phyloP scores from a whole-genome alignment of 2,329 filamentous ascomycete species.

The Ophiostoma australiae region DNA sequence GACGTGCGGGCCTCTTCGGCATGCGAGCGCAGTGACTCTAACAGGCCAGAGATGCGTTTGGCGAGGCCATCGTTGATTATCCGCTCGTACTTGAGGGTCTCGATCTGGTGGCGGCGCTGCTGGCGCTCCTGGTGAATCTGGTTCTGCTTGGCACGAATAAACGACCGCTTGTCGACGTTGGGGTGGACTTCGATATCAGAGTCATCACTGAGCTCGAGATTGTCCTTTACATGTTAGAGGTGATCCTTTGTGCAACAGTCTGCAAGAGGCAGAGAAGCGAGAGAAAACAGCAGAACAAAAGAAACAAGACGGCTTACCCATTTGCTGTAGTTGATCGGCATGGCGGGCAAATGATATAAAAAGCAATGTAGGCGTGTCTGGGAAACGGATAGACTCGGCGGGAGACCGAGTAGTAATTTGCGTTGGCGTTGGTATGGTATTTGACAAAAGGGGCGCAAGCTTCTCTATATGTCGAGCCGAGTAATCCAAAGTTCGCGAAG shows the following conservation, averaged over 20 bases:
- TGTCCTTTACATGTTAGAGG: slow-evolving; percentile 53
- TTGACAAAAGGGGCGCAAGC: neutral
- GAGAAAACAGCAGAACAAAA: neutral
- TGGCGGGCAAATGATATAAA: slow-evolving; percentile 30
- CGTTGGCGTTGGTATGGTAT: neutral
- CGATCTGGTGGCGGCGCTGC: slow-evolving; percentile 82
- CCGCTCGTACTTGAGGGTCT: slow-evolving; percentile 85
- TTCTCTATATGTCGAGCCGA: neutral
- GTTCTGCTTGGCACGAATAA: slow-evolving; percentile 95
- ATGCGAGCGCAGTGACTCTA: slow-evolving; percentile 69
- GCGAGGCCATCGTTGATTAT: slow-evolving; percentile 89
- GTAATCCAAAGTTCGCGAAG: slow-evolving; percentile 4
- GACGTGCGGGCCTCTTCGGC: slow-evolving; percentile 58
- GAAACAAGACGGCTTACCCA: slow-evolving; percentile 46
- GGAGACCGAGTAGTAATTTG: no score
- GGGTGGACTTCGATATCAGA: slow-evolving; percentile 97
- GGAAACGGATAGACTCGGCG: no score
- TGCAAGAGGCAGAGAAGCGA: neutral
- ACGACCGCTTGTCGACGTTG: slow-evolving; percentile 96
- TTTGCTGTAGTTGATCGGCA: slow-evolving; percentile 57
- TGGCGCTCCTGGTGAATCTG: slow-evolving; percentile 91
- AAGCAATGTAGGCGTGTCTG: neutral
- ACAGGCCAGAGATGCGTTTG: slow-evolving; percentile 72
- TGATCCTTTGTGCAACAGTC: neutral
- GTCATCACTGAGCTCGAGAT: slow-evolving; percentile 94